Base-by-base conservation (phyloP, 208 protist genomes). In the Wallacemonas rigidus region DNA sequence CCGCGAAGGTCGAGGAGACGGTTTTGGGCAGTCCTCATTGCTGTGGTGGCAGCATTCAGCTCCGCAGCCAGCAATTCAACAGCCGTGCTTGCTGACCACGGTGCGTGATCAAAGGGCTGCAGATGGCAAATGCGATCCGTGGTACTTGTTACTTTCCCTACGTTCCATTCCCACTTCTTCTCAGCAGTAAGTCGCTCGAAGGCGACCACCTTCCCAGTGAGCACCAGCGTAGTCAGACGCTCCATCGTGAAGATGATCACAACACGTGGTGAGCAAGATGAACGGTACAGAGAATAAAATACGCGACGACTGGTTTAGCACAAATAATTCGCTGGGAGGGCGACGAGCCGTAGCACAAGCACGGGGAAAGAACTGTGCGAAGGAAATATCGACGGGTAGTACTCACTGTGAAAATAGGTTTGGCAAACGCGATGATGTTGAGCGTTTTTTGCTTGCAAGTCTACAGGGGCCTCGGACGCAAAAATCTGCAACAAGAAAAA, bases 151-250 rank as follows among this genome's bases (percentile, higher is more conserved):
- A 75, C 61, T 47, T 53, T 67, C 4, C 71, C 71, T 7, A 75
- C 51, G 3, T 57, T 61, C 71, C 71, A 75, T 26, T 58, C 39
- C 61, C 71, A 67, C 35, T 58, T 36, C 17, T 58, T 45, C 11
- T 75, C 40, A 6, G 41, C 40, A 40, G 67, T 39, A 12, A 75
- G 60, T 4, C 17, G 9, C 60, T 75, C 71, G 40, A 75, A 75
- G 1, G 58, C 57, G 40, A 75, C 71, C 35, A 69, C 12, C 40
- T 2, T 71, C 3, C 67, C 67, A 44, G 39, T 15, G 12, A 54
- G 67, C 40, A 14, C 12, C 26, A 43, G 26, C 4, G 50, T 44
- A 40, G 6, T 3, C 3, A 44, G 64, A 3, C 9, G 3, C 38
- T 12, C 12, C 51, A 69, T 58, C 12, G 45, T 0, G 26, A 26